These are phyloP conservation scores for Thozetella sp. DNA, from an alignment of 495 filamentous ascomycete species.

Conservation along the genomic window DNA sequence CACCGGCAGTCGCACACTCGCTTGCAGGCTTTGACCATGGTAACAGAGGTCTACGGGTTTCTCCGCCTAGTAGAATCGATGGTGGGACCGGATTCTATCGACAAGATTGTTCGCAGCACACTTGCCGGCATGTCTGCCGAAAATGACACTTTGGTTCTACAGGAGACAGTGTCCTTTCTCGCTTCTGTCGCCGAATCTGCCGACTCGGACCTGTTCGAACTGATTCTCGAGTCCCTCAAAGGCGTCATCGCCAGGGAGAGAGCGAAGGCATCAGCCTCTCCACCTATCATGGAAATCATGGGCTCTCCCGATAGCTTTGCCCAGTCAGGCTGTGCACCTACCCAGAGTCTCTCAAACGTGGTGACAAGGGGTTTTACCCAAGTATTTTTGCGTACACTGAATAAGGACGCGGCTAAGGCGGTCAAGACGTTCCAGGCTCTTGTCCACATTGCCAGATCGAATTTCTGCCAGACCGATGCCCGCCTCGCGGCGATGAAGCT, in stretches of 20 bases:
- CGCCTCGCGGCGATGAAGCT: conserved; percentile 82
- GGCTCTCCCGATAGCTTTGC: conserved; percentile 9
- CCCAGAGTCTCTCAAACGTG: conserved; percentile 54
- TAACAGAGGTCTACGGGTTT: conserved; percentile 70
- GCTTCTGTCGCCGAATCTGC: conserved; percentile 48
- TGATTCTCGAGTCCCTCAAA: conserved; percentile 50
- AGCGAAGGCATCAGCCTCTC: conserved; percentile 29
- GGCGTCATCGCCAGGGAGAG: conserved; percentile 40
- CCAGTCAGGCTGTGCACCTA: conserved; percentile 19
- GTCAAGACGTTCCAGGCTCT: conserved; percentile 54
- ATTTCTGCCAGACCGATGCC: conserved; percentile 61
- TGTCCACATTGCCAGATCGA: conserved; percentile 58
- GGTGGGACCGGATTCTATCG: conserved; percentile 44
- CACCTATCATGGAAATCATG: conserved; percentile 23
- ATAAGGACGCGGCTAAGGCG: conserved; percentile 52
- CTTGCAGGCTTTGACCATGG: conserved; percentile 63
- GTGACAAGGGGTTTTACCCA: conserved; percentile 57
- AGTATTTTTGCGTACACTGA: conserved; percentile 64
- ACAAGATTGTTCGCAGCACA: conserved; percentile 42
- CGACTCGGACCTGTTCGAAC: conserved; percentile 50
- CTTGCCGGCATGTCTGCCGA: conserved; percentile 55
- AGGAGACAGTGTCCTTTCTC: conserved; percentile 51
- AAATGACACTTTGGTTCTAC: conserved; percentile 51
- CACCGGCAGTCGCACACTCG: conserved; percentile 68
- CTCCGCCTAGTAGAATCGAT: conserved; percentile 54